Base-by-base conservation (phyloP, 176 grass and related monocot species). In the Aegilops tauschii region DNA sequence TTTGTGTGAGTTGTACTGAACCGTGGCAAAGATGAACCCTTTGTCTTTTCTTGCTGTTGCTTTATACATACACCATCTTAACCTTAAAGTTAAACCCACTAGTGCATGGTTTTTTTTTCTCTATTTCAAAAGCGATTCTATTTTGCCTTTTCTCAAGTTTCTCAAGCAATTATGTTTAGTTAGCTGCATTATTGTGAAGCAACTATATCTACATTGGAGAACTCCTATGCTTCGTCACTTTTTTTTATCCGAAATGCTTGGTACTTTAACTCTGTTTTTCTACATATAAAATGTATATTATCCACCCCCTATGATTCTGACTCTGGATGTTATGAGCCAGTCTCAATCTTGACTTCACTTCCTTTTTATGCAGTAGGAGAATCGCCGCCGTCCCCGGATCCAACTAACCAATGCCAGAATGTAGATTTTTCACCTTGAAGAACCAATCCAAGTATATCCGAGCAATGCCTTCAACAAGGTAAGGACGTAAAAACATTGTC, bases 291-390 rank as follows among this genome's bases (percentile, higher is more conserved):
- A 13, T 76, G 20, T 59, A 67, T 54, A 54, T 6, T 54, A 18
- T 54, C 0, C 14, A 54, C 5, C 50, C 18, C 1, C 52, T 47
- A 63, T 80, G 69, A 5, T 68, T 64, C 58, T 87, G 61, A 39
- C 28, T 89, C 28, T 61, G 12, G 17, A 77, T 18, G 65, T 27
- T 76, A 45, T 47, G 17, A 58, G 8, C 52, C 52, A 20, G 17
- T 58, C 11, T 84, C 74, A 23, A 52, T 73, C 28, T 52, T 89
- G 68, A 87, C 25, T 82, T 79, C 2, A 12, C 72, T 45, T 67
- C 28, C 29, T 21, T 58, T 86, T 69, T 64, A 3, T 87, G 37
- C 75, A 69, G 35, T 82, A 92, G 86, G 85, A 66, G 45, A 49
- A 49, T 49, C 45, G 0, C 45, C 12, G 1, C 0, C 3, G 1